These are phyloP conservation scores for Fusarium xyrophilum DNA, from an alignment of 2,329 filamentous ascomycete species.

Conservation along the genomic window DNA sequence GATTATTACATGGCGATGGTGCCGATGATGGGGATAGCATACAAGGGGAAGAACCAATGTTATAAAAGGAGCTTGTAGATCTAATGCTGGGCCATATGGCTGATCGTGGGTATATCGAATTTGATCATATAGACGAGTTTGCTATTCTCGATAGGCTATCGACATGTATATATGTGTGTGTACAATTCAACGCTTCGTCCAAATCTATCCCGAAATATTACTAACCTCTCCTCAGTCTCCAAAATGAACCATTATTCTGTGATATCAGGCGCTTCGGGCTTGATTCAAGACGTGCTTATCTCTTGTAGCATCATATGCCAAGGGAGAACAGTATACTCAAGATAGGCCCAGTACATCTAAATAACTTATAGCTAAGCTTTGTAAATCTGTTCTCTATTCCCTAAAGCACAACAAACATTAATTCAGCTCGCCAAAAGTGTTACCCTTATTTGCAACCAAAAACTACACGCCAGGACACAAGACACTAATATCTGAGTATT, in stretches of 20 bases:
- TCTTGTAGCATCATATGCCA: not conserved
- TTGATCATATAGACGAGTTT: not conserved
- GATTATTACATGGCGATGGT: conserved; percentile 50
- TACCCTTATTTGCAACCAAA: not conserved
- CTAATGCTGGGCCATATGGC: conserved; percentile 5
- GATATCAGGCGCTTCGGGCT: not conserved
- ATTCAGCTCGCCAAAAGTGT: not conserved
- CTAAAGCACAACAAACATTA: not conserved
- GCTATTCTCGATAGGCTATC: not conserved
- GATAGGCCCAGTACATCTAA: not conserved
- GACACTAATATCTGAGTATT: not conserved
- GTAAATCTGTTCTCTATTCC: not conserved
- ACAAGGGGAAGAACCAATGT: conserved; percentile 37
- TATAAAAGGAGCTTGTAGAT: conserved; percentile 26
- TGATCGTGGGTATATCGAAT: not conserved
- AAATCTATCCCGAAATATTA: not conserved
- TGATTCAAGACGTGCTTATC: not conserved
- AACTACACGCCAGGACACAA: not conserved
- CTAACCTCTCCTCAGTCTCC: not conserved
- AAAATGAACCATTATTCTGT: not conserved
- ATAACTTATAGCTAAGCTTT: not conserved
- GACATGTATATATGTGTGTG: not conserved
- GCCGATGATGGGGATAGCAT: conserved; percentile 47
- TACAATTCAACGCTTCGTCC: too few species aligned
- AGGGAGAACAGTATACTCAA: too few species aligned